Percentiles rank a stretch among this genome's conserved stretches.
Conservation (phyloP, 225 moss, liverwort and hornwort genomes). For the Climacium dendroides region DNA sequence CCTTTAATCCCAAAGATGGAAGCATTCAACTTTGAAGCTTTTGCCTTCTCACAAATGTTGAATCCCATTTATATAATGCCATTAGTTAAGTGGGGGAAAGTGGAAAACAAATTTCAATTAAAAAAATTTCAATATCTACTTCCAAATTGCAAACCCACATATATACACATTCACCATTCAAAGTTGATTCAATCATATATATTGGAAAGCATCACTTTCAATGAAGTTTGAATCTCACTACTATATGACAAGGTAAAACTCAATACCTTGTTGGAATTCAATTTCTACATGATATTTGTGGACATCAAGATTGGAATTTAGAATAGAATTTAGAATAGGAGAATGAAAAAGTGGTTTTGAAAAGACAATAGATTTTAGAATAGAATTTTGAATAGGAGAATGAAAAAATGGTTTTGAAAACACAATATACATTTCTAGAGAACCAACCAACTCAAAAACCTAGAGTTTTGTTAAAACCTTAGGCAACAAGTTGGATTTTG, state of each 20-base stretch:
- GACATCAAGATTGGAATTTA: not conserved
- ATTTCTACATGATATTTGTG: not conserved
- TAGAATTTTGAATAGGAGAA: not conserved
- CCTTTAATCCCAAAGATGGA: not conserved
- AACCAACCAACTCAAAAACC: not conserved
- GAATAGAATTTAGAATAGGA: no score
- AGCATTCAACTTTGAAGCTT: not conserved
- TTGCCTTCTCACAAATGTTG: not conserved
- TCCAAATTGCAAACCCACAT: not conserved
- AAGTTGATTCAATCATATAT: not conserved
- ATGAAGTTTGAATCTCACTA: not conserved
- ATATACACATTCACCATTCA: not conserved
- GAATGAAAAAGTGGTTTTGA: not conserved
- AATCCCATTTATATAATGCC: not conserved
- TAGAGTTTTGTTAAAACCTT: not conserved
- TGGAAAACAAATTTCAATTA: not conserved
- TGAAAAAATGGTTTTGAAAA: not conserved
- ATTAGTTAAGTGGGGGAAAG: not conserved
- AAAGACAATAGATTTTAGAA: not conserved
- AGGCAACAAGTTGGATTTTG: not conserved
- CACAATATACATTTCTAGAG: not conserved
- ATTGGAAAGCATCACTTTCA: not conserved
- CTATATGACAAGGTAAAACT: not conserved
- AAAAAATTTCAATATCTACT: not conserved
- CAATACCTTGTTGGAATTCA: not conserved